Evolutionary conservation across 164 flowering plant genomes (phyloP).

Genomic region (Liquidambar formosana): DNA sequence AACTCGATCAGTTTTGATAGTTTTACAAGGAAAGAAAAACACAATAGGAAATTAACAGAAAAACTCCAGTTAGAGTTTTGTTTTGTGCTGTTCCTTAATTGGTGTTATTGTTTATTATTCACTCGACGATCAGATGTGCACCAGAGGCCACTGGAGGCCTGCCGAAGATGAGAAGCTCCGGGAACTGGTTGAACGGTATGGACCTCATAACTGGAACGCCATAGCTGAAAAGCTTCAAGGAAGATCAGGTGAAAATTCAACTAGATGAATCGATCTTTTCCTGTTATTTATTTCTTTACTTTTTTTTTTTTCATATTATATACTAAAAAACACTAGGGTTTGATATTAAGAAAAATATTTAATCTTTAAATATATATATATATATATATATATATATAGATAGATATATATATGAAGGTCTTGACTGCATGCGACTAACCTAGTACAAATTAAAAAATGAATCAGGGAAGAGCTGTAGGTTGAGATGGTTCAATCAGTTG

Average conservation of each 20-base stretch:
- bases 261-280: too few relatives aligned
- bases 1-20: too few relatives aligned
- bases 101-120: too few relatives aligned
- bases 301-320: too few relatives aligned
- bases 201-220: constrained; percentile 86
- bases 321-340: constrained; percentile 13
- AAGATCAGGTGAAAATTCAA: constrained; percentile 58
- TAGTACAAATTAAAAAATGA: neutral
- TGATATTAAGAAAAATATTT: neutral
- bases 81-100: neutral
- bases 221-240: constrained; percentile 79
- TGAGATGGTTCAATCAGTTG: constrained; percentile 79
- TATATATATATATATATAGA: too few relatives aligned
- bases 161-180: constrained; percentile 69
- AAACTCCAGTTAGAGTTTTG: neutral
- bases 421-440: too few relatives aligned
- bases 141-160: constrained; percentile 85
- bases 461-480: constrained; percentile 74
- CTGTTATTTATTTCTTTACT: too few relatives aligned
- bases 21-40: too few relatives aligned
- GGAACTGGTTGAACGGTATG: constrained; percentile 60
- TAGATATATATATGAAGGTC: too few relatives aligned
- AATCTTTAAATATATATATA: too few relatives aligned
- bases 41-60: too few relatives aligned
- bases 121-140: constrained; percentile 41